Base-by-base conservation (phyloP, 2,329 filamentous ascomycete species). In the Elsinoe fawcettii region DNA sequence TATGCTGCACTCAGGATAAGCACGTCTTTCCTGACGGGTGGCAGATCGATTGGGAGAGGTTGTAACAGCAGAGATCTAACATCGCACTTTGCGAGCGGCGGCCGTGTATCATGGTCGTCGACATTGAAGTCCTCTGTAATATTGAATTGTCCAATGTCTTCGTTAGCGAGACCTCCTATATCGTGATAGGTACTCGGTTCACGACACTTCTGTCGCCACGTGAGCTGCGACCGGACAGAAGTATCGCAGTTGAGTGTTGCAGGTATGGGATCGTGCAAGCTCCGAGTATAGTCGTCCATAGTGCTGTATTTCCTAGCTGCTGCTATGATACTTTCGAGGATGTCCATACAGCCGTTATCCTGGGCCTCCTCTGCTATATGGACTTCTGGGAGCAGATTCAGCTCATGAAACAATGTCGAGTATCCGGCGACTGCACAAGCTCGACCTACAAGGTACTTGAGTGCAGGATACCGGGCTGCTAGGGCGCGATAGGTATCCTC, bases 351-450 rank as follows among this genome's bases (percentile, higher is more conserved):
- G 14, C 61, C 61, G 30, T 36, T 51, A 12, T 74, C 70, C 5
- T 69, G 64, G 6, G 73, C 72, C 59, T 75, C 73, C 55, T 74
- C 74, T 0, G 73, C 72, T 25, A 75, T 68, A 32, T 66, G 64
- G 5, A 69, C 65, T 30, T 75, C 73, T 1, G 74, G 72, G 1
- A 75, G 63, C 6, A 73, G 56, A 49, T 71, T 60, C 2, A 75
- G 66, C 55, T 74, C 70, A 0, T 60, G 30, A 56, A 71, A 75
- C 1, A 76, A 64, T 6, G 63, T 59, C 5, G 51, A 56, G 43
- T 74, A 74, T 1, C 71, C 70, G 1, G 67, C 74, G 0, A 67
- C 70, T 5, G 73, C 74, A 60, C 73, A 75, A 0, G 73, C 70
- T 2, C 73, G 66, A 5, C 67, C 72, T 14, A 73, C 67, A 11